These are phyloP conservation scores for Leccinum variicolor DNA, from an alignment of 768 basidiomycete genomes.

Conservation along the genomic window DNA sequence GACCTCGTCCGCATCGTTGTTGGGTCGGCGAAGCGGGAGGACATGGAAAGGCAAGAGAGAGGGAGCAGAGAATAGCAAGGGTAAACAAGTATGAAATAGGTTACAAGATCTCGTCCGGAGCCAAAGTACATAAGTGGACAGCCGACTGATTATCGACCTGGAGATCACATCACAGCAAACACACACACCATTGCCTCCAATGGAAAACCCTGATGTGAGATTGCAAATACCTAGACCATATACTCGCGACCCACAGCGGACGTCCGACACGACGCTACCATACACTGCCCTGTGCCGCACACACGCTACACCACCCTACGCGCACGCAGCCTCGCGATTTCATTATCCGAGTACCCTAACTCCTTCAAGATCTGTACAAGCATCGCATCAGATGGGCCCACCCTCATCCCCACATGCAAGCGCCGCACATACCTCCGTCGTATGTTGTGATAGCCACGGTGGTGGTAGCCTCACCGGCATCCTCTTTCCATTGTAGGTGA, in stretches of 20 bases:
- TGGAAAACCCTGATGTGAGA: slow-evolving; percentile 20
- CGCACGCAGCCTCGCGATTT: slow-evolving; percentile 43
- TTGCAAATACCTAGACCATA: slow-evolving; percentile 27
- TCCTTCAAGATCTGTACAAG: slow-evolving; percentile 37
- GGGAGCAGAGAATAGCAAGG: slow-evolving; percentile 4
- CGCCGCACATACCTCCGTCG: slow-evolving; percentile 53
- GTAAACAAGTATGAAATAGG: slow-evolving; percentile 23
- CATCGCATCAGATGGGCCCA: slow-evolving; percentile 1
- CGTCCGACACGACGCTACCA: slow-evolving; percentile 16
- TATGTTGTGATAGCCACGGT: slow-evolving; percentile 87
- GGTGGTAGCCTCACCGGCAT: slow-evolving; percentile 76
- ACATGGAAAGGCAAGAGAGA: slow-evolving; percentile 15
- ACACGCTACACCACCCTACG: slow-evolving; percentile 38
- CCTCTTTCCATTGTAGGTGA: slow-evolving; percentile 75
- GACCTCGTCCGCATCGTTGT: slow-evolving; percentile 30
- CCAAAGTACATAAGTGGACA: slow-evolving; percentile 29
- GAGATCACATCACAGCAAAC: slow-evolving; percentile 24
- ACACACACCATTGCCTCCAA: slow-evolving; percentile 11
- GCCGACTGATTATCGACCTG: slow-evolving; percentile 31
- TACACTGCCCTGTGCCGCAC: slow-evolving; percentile 8
- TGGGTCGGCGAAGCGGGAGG: slow-evolving; percentile 28
- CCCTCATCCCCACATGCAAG: slow-evolving; percentile 1
- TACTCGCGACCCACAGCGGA: slow-evolving; percentile 29
- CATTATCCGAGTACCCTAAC: slow-evolving; percentile 38
- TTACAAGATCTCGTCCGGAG: slow-evolving; percentile 24